Evolutionary conservation across 768 basidiomycete genomes (phyloP).

Genomic region (Suillus spraguei): DNA sequence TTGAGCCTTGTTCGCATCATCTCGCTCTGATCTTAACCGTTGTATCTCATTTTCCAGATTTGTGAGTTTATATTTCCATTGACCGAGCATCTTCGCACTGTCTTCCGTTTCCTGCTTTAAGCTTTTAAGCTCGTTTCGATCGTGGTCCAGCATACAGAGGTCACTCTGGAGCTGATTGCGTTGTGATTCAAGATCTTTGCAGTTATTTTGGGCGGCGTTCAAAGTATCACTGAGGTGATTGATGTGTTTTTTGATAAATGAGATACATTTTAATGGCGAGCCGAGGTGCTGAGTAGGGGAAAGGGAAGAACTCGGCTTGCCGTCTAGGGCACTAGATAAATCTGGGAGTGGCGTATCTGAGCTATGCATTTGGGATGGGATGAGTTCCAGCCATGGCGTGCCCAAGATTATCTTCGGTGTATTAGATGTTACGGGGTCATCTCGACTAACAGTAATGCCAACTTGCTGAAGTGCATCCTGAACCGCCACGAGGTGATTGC

Average conservation of each 20-base stretch:
- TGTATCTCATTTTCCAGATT: background rate
- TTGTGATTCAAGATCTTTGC: background rate
- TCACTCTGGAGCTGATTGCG: conserved; percentile 2
- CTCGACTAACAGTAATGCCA: conserved; percentile 8
- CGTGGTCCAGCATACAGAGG: background rate
- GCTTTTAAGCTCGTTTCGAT: background rate
- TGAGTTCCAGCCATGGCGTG: conserved; percentile 7
- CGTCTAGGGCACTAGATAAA: background rate
- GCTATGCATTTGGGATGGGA: background rate
- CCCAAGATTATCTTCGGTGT: conserved; percentile 7
- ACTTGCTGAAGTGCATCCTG: conserved; percentile 4
- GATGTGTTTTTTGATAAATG: background rate
- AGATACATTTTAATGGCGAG: background rate
- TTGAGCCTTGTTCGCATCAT: background rate
- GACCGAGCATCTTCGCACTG: too few species aligned
- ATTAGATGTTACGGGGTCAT: background rate
- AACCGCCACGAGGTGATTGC: background rate
- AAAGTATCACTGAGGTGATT: background rate
- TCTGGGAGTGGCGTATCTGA: background rate
- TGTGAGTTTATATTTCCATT: background rate
- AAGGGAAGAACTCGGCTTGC: background rate
- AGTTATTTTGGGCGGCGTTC: background rate
- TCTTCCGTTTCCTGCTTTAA: background rate
- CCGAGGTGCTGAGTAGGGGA: background rate
- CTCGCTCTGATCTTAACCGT: conserved; percentile 2